Percentiles rank a stretch among this genome's conserved stretches.
phyloP scores from a whole-genome alignment of 371 early-diverging fungal species.

The Apophysomyces ossiformis region DNA sequence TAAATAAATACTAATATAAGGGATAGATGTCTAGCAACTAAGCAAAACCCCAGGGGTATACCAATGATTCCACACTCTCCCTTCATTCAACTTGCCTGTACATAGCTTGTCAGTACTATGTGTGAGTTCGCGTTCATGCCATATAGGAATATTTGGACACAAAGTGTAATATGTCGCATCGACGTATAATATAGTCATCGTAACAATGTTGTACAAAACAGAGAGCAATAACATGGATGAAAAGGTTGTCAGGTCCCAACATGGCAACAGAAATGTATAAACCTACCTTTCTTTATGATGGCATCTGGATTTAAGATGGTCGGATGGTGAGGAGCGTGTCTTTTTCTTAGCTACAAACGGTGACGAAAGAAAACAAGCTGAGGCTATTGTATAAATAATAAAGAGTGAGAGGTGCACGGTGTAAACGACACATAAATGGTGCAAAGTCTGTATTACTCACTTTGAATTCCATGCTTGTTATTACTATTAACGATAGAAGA shows the following conservation, averaged over 20 bases:
- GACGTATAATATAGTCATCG: neutral
- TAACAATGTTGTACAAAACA: neutral
- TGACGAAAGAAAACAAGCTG: neutral
- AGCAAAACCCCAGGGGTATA: neutral
- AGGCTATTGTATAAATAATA: neutral
- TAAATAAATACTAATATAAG: constrained; percentile 11
- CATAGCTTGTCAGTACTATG: neutral
- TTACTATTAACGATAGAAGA: constrained; percentile 12
- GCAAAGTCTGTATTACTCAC: neutral
- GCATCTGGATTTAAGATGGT: neutral
- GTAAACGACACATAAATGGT: too few species aligned
- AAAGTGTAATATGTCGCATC: neutral
- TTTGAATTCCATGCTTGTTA: constrained; percentile 3
- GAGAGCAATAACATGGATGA: neutral
- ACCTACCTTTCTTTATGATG: neutral
- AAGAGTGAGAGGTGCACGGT: too few species aligned
- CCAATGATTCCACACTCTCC: neutral
- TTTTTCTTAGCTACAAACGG: neutral
- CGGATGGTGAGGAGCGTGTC: neutral
- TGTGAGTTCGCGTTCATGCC: neutral
- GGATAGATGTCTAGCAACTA: neutral
- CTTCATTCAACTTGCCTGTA: constrained; percentile 3
- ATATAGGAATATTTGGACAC: neutral
- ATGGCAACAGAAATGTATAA: neutral
- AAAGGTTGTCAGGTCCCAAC: neutral